Percentiles rank a stretch among this genome's conserved stretches.
Conservation (phyloP, 139 green algal species). For the Picochlorum sp. region DNA sequence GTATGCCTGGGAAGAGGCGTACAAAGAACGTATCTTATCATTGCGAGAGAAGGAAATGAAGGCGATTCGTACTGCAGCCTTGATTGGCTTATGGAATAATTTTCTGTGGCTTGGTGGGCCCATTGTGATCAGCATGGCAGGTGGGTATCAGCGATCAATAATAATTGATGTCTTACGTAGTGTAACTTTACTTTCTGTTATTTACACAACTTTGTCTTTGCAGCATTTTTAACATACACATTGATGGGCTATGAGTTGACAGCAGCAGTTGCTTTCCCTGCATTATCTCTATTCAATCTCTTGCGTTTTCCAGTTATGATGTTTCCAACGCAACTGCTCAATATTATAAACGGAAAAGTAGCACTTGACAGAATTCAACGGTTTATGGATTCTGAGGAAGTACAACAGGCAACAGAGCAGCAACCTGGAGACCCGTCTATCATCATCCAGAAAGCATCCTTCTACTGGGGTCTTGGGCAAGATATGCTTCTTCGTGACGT, state of each 20-base stretch:
- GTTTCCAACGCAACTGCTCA: slow-evolving; percentile 46
- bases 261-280: slow-evolving; percentile 66
- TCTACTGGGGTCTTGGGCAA: slow-evolving; percentile 9
- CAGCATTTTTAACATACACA: slow-evolving; percentile 50
- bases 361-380: slow-evolving; percentile 60
- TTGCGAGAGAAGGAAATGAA: slow-evolving; percentile 58
- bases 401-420: slow-evolving; percentile 14
- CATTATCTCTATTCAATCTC: slow-evolving; percentile 75
- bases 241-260: slow-evolving; percentile 42
- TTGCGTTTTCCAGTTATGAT: slow-evolving; percentile 70
- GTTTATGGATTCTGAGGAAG: slow-evolving; percentile 61
- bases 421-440: neutral
- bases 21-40: slow-evolving; percentile 53
- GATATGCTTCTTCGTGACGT: slow-evolving; percentile 19
- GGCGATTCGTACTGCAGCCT: slow-evolving; percentile 16
- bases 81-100: slow-evolving; percentile 23
- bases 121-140: slow-evolving; percentile 33
- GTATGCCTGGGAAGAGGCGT: slow-evolving; percentile 80
- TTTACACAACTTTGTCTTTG: no score
- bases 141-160: no score
- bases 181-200: neutral
- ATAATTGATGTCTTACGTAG: neutral
- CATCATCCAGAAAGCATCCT: slow-evolving; percentile 15
- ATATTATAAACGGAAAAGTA: slow-evolving; percentile 62
- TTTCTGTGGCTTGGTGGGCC: slow-evolving; percentile 29